Evolutionary conservation across 2,329 filamentous ascomycete genomes (phyloP).

Genomic region (Ceratocystis alfenasii): DNA sequence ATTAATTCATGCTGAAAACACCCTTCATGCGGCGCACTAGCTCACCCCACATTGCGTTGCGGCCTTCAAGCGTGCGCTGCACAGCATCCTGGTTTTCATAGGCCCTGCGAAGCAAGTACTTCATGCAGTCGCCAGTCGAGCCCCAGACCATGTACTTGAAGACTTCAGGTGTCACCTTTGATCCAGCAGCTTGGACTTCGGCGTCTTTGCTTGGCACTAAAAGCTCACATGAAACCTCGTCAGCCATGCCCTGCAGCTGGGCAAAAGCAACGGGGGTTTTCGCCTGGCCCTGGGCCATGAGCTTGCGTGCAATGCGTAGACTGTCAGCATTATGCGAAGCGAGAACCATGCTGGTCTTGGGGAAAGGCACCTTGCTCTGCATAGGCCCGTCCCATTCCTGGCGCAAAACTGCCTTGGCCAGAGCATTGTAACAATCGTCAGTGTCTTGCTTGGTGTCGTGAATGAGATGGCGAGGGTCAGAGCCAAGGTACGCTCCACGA

Average conservation of each 20-base stretch:
- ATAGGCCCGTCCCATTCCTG: conserved; percentile 46
- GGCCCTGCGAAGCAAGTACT: conserved; percentile 53
- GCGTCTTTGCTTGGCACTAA: conserved; percentile 25
- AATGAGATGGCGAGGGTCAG: conserved; percentile 57
- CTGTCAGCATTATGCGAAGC: conserved; percentile 74
- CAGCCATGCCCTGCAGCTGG: conserved; percentile 90
- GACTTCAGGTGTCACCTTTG: conserved; percentile 29
- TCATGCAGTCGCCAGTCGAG: conserved; percentile 68
- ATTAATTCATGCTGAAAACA: conserved; percentile 31
- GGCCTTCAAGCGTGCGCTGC: conserved; percentile 47
- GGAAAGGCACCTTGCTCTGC: conserved; percentile 37
- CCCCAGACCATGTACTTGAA: conserved; percentile 63
- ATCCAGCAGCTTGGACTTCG: conserved; percentile 12
- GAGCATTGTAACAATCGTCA: conserved; percentile 58
- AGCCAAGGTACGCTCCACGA: conserved; percentile 59
- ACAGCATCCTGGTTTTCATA: conserved; percentile 66
- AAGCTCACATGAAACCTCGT: conserved; percentile 67
- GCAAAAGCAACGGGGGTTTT: conserved; percentile 37
- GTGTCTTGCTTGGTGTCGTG: conserved; percentile 61
- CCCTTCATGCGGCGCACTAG: conserved; percentile 43
- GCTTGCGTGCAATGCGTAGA: conserved; percentile 45
- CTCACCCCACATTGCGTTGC: conserved; percentile 52
- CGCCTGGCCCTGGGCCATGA: conserved; percentile 37
- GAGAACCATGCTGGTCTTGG: conserved; percentile 53
- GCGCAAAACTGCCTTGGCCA: conserved; percentile 55